Percentiles rank a stretch among this genome's conserved stretches.
These are phyloP conservation scores for Vitis rupestris DNA, from an alignment of 164 flowering plant species.

Conservation along the genomic window DNA sequence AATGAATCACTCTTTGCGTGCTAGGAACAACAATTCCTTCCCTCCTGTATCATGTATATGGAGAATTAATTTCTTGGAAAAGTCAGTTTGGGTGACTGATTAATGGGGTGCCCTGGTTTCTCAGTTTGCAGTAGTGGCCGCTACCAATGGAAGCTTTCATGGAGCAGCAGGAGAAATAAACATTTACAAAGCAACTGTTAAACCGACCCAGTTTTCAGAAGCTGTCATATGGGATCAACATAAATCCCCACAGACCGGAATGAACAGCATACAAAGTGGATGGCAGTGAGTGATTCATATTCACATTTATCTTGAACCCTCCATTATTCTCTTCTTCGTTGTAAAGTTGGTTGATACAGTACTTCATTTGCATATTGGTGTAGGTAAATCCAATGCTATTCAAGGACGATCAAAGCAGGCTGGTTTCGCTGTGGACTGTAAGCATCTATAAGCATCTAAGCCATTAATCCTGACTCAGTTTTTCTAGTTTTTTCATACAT, in stretches of 20 bases:
- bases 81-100: too few relatives aligned
- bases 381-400: slow-evolving; percentile 4
- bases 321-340: background rate
- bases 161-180: background rate
- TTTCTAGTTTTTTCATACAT: too few relatives aligned
- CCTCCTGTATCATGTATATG: too few relatives aligned
- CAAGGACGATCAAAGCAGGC: background rate
- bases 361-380: too few relatives aligned
- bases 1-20: too few relatives aligned
- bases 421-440: slow-evolving; percentile 13
- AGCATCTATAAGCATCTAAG: background rate
- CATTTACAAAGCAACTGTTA: background rate
- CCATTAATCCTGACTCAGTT: too few relatives aligned
- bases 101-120: too few relatives aligned
- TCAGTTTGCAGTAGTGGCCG: too few relatives aligned
- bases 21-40: too few relatives aligned
- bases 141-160: background rate
- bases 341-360: too few relatives aligned
- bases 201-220: background rate
- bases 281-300: background rate
- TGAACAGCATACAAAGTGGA: background rate
- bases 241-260: background rate
- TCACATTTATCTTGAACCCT: background rate
- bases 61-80: too few relatives aligned
- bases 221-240: background rate